Evolutionary conservation across 2,329 filamentous ascomycete genomes (phyloP).

Genomic region (Colletotrichum musae): DNA sequence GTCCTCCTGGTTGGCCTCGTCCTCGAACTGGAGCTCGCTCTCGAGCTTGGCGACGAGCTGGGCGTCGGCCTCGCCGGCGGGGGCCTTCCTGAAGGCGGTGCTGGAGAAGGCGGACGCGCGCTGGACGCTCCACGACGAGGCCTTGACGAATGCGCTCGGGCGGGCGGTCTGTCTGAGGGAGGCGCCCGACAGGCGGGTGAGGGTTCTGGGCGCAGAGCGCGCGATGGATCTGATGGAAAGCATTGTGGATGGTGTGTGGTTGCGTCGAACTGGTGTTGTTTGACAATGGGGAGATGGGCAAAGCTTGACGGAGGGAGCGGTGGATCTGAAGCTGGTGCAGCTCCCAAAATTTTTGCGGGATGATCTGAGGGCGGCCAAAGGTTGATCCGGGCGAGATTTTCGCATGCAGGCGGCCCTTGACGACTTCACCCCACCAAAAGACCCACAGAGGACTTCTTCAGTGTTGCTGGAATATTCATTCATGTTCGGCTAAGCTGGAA

Average conservation of each 20-base stretch:
- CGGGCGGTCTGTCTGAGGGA: conserved; percentile 66
- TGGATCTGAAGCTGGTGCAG: conserved; percentile 18
- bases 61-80: conserved; percentile 72
- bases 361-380: conserved; percentile 24
- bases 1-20: conserved; percentile 81
- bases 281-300: conserved; percentile 1
- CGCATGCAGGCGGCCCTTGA: background rate
- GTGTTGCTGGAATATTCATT: background rate
- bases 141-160: conserved; percentile 64
- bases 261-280: conserved; percentile 11
- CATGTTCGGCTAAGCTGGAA: conserved; percentile 14
- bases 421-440: conserved; percentile 25
- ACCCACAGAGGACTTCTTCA: conserved; percentile 5
- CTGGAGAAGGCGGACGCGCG: conserved; percentile 66
- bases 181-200: conserved; percentile 70
- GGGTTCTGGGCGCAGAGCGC: conserved; percentile 76
- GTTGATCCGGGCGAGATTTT: conserved; percentile 7
- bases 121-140: conserved; percentile 54
- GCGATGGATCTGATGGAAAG: conserved; percentile 76
- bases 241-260: conserved; percentile 65
- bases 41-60: conserved; percentile 91
- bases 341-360: conserved; percentile 37
- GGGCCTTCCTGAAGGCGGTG: conserved; percentile 56
- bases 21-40: conserved; percentile 87
- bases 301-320: conserved; percentile 7